Conservation (phyloP, 1,139 yeast species). For the Geotrichum klebahnii region DNA sequence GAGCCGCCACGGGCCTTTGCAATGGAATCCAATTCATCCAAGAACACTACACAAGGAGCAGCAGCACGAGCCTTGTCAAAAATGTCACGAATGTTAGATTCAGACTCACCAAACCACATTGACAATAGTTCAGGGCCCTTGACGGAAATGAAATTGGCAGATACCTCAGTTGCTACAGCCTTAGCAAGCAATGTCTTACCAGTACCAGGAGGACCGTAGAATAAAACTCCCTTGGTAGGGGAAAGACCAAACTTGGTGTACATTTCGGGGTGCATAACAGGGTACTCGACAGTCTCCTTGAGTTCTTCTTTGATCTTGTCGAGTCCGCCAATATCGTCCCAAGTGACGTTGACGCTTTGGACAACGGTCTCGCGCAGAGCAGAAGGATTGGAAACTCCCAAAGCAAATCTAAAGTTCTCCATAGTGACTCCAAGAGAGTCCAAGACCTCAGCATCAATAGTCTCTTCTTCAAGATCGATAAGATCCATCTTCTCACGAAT, state of each 20-base stretch:
- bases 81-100: slow-evolving; percentile 92
- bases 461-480: slow-evolving; percentile 95
- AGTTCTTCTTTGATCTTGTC: slow-evolving; percentile 90
- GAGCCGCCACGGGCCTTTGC: slow-evolving; percentile 97
- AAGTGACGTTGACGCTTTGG: slow-evolving; percentile 94
- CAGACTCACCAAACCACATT: slow-evolving; percentile 99
- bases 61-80: slow-evolving; percentile 98
- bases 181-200: slow-evolving; percentile 97
- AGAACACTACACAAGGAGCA: slow-evolving; percentile 95
- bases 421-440: slow-evolving; percentile 96
- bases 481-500: slow-evolving; percentile 99
- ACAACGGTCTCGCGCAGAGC: slow-evolving; percentile 99
- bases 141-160: slow-evolving; percentile 93
- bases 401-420: slow-evolving; percentile 97
- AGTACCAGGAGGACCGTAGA: slow-evolving; percentile 99
- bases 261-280: slow-evolving; percentile 97
- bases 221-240: slow-evolving; percentile 95
- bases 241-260: slow-evolving; percentile 96
- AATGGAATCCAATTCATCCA: slow-evolving; percentile 96
- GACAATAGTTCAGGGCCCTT: slow-evolving; percentile 96
- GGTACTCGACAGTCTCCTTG: slow-evolving; percentile 97
- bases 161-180: slow-evolving; percentile 97
- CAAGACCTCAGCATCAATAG: slow-evolving; percentile 94
- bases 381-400: slow-evolving; percentile 97
- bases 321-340: slow-evolving; percentile 97